Conservation (phyloP, 164 flowering plant species). For the Berberis thunbergii region DNA sequence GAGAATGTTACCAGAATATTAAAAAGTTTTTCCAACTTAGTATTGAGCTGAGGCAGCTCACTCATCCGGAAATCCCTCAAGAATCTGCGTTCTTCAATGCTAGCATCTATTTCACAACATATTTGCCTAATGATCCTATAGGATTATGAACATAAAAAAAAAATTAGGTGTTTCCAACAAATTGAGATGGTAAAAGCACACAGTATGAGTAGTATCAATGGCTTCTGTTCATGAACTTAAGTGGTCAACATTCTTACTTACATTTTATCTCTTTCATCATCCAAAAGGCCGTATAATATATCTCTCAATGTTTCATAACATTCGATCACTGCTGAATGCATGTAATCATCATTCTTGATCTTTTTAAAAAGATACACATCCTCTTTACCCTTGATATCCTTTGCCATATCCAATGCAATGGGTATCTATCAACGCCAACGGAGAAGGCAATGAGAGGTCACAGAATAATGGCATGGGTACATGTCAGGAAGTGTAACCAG, state of each 20-base stretch:
- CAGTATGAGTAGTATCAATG: too few relatives aligned
- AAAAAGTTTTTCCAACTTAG: constrained; percentile 74
- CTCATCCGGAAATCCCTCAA: constrained; percentile 59
- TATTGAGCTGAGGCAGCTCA: constrained; percentile 66
- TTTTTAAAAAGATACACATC: constrained; percentile 71
- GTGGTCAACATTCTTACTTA: constrained; percentile 24
- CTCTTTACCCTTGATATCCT: constrained; percentile 66
- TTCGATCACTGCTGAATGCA: constrained; percentile 83
- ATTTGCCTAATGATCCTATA: constrained; percentile 53
- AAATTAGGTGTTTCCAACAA: background rate
- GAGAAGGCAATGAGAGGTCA: background rate
- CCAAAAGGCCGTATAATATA: constrained; percentile 45
- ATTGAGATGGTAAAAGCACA: constrained; percentile 3
- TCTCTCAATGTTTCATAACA: constrained; percentile 76
- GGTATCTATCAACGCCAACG: constrained; percentile 56
- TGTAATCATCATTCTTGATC: constrained; percentile 63
- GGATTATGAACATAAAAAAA: constrained; percentile 4
- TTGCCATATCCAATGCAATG: constrained; percentile 96
- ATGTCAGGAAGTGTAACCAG: background rate
- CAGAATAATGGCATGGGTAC: background rate
- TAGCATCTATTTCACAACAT: constrained; percentile 41
- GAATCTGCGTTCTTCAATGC: constrained; percentile 41
- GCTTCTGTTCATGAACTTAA: too few relatives aligned
- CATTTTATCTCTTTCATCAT: constrained; percentile 48
- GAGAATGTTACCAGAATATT: constrained; percentile 45